Evolutionary conservation across 805 yeast genomes (phyloP), one percentile per base, ranked within the genome.

Genomic region (Candida krabiensis): DNA sequence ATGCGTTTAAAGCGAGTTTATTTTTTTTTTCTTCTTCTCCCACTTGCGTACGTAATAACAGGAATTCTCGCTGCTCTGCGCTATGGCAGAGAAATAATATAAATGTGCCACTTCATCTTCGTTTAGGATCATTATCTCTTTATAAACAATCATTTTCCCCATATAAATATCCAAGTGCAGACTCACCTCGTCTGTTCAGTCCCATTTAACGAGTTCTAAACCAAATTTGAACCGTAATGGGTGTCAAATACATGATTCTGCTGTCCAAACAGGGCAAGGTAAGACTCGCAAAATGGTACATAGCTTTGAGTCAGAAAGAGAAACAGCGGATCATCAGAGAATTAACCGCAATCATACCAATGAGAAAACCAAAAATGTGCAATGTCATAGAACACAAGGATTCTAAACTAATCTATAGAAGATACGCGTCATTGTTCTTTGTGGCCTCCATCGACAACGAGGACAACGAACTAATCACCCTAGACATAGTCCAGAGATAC

Each of bases 201-300:
- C n/a, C n/a, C n/a, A n/a, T n/a, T n/a, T n/a, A n/a, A n/a, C n/a
- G n/a, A n/a, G n/a, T n/a, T n/a, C n/a, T n/a, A n/a, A n/a, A n/a
- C n/a, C n/a, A n/a, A n/a, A n/a, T n/a, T n/a, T n/a, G n/a, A n/a
- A n/a, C n/a, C 30, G 26, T 9, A 14, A 86, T 86, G 95, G 82
- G 84, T 9, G 75, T 93, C 41, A 84, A 84, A 50, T 95, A 85
- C 61, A 55, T 91, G 37, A 71, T 95, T 33, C 67, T 93, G 36
- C 74, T 91, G 12, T 90, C 97, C 11, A 78, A 96, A 50, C 99
- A 93, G 61, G 99, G 99, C 19, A 93, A 91, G 63, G 89, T 89
- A 22, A 74, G 99, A 52, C 74, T 95, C 24, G 78, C 95, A 25
- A 90, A 90, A 67, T 93, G 99, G 99, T 93, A 88, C 60, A 75